Evolutionary conservation across 306 rosid species (phyloP).

Genomic region (Cucumis melo): DNA sequence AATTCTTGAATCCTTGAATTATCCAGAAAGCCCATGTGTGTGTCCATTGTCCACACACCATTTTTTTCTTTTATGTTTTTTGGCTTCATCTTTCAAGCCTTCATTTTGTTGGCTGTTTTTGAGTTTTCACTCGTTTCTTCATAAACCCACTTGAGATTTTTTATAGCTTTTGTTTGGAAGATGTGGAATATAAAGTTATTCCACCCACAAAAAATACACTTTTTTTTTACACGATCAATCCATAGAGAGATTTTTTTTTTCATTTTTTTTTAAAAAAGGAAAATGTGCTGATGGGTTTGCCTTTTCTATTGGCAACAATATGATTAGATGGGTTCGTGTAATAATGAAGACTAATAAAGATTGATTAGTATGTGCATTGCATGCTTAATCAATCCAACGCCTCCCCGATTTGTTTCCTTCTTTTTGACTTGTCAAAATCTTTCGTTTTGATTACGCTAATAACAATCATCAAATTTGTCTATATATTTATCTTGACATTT

Average conservation of each 20-base stretch:
- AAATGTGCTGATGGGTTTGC: background rate
- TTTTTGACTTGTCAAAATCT: background rate
- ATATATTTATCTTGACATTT: background rate
- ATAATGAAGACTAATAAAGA: background rate
- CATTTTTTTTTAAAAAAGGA: too few relatives aligned
- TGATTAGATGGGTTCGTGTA: background rate
- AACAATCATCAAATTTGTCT: background rate
- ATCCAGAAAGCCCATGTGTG: background rate
- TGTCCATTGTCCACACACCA: background rate
- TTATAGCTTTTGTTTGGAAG: constrained; percentile 7
- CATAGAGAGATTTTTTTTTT: background rate
- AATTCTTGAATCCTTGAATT: background rate
- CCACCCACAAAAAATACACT: background rate
- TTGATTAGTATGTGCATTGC: background rate
- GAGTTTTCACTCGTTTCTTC: background rate
- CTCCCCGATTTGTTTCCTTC: background rate
- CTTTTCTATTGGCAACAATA: background rate
- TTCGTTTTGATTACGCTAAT: background rate
- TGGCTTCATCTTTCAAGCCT: background rate
- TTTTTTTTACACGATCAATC: background rate
- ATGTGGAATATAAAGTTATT: constrained; percentile 2
- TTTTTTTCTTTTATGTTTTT: background rate
- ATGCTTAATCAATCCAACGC: background rate
- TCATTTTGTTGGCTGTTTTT: background rate
- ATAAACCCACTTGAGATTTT: background rate